phyloP scores from a whole-genome alignment of 768 basidiomycete species.

The Candolleomyces aberdarensis region DNA sequence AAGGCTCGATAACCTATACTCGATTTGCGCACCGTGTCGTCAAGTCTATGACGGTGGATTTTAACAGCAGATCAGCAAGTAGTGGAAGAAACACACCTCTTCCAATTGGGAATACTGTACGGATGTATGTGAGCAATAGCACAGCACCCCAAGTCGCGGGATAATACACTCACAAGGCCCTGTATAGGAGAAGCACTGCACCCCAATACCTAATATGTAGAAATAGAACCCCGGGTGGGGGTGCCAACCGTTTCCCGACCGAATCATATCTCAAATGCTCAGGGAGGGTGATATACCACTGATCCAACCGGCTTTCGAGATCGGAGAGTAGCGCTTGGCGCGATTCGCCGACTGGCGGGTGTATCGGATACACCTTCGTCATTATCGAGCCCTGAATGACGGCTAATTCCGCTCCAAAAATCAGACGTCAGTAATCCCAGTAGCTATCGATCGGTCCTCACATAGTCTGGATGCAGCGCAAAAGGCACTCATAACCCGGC shows the following conservation, averaged over 20 bases:
- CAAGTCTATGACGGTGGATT: constrained; percentile 24
- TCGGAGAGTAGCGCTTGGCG: constrained; percentile 48
- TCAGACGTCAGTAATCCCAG: too few species aligned
- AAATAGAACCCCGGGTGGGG: constrained; percentile 63
- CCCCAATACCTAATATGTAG: constrained; percentile 78
- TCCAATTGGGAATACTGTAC: constrained; percentile 69
- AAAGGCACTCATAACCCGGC: constrained; percentile 51
- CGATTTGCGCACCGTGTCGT: constrained; percentile 43
- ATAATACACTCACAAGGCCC: constrained; percentile 65
- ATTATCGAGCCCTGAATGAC: constrained; percentile 67
- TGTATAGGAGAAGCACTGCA: constrained; percentile 67
- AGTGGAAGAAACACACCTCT: constrained; percentile 41
- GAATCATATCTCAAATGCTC: constrained; percentile 60
- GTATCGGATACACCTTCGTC: constrained; percentile 68
- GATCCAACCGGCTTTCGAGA: constrained; percentile 67
- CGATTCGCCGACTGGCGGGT: constrained; percentile 39
- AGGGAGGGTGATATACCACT: constrained; percentile 71
- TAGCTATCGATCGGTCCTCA: constrained; percentile 24
- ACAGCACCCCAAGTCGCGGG: neutral
- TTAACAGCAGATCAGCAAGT: constrained; percentile 2
- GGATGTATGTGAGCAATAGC: neutral
- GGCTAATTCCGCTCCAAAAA: constrained; percentile 33
- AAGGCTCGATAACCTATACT: constrained; percentile 62
- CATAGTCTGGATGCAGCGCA: constrained; percentile 56
- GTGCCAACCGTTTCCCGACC: constrained; percentile 46